Evolutionary conservation across 2,329 filamentous ascomycete species (phyloP).

Genomic region (Phoma sp.): DNA sequence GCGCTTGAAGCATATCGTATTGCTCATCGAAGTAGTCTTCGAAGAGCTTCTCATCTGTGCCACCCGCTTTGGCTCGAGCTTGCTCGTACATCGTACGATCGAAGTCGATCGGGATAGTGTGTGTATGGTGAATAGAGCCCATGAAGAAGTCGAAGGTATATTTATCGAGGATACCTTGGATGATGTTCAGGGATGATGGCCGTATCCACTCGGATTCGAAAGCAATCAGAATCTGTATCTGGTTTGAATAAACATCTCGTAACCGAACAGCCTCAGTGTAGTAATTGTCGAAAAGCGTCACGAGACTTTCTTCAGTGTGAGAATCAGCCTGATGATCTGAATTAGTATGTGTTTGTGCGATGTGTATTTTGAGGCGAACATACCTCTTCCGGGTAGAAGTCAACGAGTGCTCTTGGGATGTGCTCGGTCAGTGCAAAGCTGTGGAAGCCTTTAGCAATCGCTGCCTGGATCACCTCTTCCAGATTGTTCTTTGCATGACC

Average conservation of each 20-base stretch:
- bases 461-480: conserved; percentile 80
- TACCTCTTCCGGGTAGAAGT: conserved; percentile 93
- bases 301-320: conserved; percentile 42
- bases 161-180: conserved; percentile 64
- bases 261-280: conserved; percentile 77
- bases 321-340: conserved; percentile 18
- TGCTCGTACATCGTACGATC: conserved; percentile 70
- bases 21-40: conserved; percentile 90
- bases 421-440: conserved; percentile 92
- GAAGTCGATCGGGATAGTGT: conserved; percentile 88
- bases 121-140: conserved; percentile 89
- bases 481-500: conserved; percentile 81
- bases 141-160: conserved; percentile 86
- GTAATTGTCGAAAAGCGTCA: conserved; percentile 70
- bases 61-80: conserved; percentile 63
- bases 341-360: conserved; percentile 15
- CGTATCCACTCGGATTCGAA: conserved; percentile 96
- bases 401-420: conserved; percentile 80
- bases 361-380: conserved; percentile 3
- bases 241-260: conserved; percentile 69
- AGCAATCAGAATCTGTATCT: conserved; percentile 82
- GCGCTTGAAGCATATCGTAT: conserved; percentile 74
- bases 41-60: conserved; percentile 69
- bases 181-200: conserved; percentile 65
- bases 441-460: conserved; percentile 78